Evolutionary conservation across 1,284 basidiomycete species (phyloP).

Genomic region (Trichosporon sp.): DNA sequence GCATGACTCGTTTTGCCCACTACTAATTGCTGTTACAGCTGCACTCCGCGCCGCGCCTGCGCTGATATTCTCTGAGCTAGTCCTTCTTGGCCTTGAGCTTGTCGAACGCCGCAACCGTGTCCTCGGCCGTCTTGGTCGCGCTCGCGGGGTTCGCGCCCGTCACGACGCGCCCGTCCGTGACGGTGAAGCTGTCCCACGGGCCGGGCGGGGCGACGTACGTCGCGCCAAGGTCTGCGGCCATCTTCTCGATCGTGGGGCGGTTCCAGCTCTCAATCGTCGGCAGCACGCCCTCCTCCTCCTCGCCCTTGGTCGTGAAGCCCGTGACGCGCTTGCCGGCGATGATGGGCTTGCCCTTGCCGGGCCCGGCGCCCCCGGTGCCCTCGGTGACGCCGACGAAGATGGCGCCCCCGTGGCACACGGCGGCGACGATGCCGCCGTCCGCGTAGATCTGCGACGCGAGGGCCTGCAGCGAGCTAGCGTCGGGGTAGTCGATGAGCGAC

Average conservation of each 20-base stretch:
- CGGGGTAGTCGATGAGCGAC: slow-evolving; percentile 23
- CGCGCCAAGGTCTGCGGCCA: slow-evolving; percentile 15
- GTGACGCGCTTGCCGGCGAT: slow-evolving; percentile 21
- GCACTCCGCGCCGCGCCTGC: too few species aligned
- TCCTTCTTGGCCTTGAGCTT: slow-evolving; percentile 10
- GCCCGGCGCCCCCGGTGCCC: background rate
- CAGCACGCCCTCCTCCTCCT: slow-evolving; percentile 20
- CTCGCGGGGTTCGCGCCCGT: slow-evolving; percentile 22
- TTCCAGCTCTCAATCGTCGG: slow-evolving; percentile 22
- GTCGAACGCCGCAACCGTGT: slow-evolving; percentile 14
- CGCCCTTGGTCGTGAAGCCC: slow-evolving; percentile 22
- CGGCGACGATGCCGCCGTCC: slow-evolving; percentile 20
- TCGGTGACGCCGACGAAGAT: slow-evolving; percentile 10
- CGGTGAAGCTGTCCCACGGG: slow-evolving; percentile 19
- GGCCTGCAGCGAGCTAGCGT: slow-evolving; percentile 16
- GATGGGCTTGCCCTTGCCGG: slow-evolving; percentile 6
- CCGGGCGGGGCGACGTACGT: slow-evolving; percentile 13
- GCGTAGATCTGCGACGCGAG: slow-evolving; percentile 16
- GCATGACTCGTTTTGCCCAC: too few species aligned
- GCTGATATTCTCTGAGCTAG: background rate
- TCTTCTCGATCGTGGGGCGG: slow-evolving; percentile 16
- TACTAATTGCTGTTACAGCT: too few species aligned
- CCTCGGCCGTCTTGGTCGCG: slow-evolving; percentile 18
- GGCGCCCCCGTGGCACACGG: slow-evolving; percentile 23
- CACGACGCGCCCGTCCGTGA: slow-evolving; percentile 20